Base-by-base conservation (phyloP, 352 stramenopile species). In the Phytophthora vignae region DNA sequence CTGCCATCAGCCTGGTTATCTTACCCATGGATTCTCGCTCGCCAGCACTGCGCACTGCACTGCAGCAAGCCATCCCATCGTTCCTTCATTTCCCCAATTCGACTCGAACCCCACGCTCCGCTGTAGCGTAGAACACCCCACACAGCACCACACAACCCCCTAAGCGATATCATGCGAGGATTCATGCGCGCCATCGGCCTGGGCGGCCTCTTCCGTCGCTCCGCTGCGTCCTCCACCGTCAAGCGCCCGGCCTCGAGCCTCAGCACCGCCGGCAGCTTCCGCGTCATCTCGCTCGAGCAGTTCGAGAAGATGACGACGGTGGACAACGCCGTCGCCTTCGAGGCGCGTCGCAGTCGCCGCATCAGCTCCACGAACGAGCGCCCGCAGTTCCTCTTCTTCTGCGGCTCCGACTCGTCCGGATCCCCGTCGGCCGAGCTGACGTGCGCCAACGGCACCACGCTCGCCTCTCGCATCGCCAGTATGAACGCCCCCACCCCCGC, bases 351-450 rank as follows among this genome's bases (percentile, higher is more conserved):
- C 52, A 65, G 66, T 27, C 87, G 78, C 62, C 63, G 66, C 60
- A 33, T 64, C 21, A 90, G 84, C 71, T 83, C 80, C n/a, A 54
- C 73, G 48, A 49, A 55, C 40, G 86, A 92, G 63, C 77, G 71
- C 2, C 83, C 77, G 49, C 84, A 91, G 73, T 91, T 93, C 72
- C 80, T 92, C 67, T 90, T 93, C 77, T 93, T 93, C 73, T 92
- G 84, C 42, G 86, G 86, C 44, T 84, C 74, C n/a, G 86, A 93
- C 31, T 83, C 58, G 2, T 74, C 72, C 14, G 72, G 67, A 4
- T 64, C 69, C 55, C 69, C 74, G 33, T 74, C 76, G 8, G 60
- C 55, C 29, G 71, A 71, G 46, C n/a, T 74, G 15, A 27, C 57
- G 9, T 67, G 67, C 7, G 33, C 59, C 55, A 74, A 79, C 54